Evolutionary conservation across 2,329 filamentous ascomycete genomes (phyloP).

Genomic region (Plectosphaerella sp.): DNA sequence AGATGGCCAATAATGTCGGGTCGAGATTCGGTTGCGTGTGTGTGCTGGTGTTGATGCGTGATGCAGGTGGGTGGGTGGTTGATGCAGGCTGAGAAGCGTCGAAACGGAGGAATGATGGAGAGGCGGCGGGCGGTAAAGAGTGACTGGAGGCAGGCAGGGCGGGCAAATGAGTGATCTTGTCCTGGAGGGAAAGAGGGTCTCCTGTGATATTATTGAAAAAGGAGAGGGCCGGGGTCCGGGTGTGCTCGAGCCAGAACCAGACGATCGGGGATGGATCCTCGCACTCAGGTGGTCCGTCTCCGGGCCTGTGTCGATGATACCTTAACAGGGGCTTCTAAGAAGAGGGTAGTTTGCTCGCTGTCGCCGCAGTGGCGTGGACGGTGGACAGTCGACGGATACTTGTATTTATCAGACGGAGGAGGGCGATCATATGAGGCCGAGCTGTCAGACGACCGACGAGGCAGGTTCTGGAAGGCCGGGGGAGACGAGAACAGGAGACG

Average conservation of each 20-base stretch:
- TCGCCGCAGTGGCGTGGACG: not conserved
- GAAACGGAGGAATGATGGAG: slow-evolving; percentile 5
- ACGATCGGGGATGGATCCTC: slow-evolving; percentile 13
- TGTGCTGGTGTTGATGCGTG: slow-evolving; percentile 1
- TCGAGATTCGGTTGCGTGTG: not conserved
- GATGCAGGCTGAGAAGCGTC: slow-evolving; percentile 5
- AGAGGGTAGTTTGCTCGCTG: not conserved
- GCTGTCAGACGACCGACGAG: slow-evolving; percentile 6
- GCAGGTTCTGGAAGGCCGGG: slow-evolving; percentile 6
- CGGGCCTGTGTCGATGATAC: slow-evolving; percentile 2
- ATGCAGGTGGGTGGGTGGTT: slow-evolving; percentile 1
- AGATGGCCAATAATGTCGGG: too few species aligned
- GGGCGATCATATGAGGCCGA: slow-evolving; percentile 1
- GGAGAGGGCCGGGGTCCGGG: slow-evolving; percentile 14
- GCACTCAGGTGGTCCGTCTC: not conserved
- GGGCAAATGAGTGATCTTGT: slow-evolving; percentile 15
- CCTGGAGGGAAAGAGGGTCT: slow-evolving; percentile 10
- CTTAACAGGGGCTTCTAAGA: not conserved
- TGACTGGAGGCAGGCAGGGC: slow-evolving; percentile 13
- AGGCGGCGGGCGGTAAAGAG: slow-evolving; percentile 1
- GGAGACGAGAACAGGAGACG: slow-evolving; percentile 2
- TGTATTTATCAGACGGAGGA: slow-evolving; percentile 2
- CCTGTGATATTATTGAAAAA: slow-evolving; percentile 17
- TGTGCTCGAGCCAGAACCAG: slow-evolving; percentile 14
- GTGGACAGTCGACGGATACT: slow-evolving; percentile 2